These are phyloP conservation scores for Lasiosphaeria ovina DNA, from an alignment of 495 filamentous ascomycete species.

Conservation along the genomic window DNA sequence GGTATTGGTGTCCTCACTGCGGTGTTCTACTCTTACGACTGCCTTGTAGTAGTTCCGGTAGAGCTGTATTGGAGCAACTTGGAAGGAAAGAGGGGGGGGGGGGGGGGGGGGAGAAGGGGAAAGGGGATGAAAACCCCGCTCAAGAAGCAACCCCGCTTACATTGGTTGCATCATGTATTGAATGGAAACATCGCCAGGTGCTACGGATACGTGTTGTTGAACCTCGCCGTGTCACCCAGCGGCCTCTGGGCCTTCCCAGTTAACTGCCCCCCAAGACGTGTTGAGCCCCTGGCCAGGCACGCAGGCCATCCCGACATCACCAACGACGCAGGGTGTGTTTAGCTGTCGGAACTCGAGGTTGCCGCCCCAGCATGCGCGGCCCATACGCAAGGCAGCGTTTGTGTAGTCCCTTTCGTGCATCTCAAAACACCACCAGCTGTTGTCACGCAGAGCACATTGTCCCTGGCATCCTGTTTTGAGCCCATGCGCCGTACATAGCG, in stretches of 20 bases:
- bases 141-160: too few species aligned
- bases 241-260: slow-evolving; percentile 13
- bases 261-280: slow-evolving; percentile 9
- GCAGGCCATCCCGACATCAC: slow-evolving; percentile 17
- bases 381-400: slow-evolving; percentile 9
- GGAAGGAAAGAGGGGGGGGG: too few species aligned
- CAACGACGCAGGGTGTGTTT: slow-evolving; percentile 15
- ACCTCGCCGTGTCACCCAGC: too few species aligned
- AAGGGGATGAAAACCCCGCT: too few species aligned
- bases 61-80: too few species aligned
- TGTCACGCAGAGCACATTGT: slow-evolving; percentile 11
- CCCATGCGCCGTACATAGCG: slow-evolving; percentile 8
- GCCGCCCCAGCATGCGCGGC: slow-evolving; percentile 20
- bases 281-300: slow-evolving; percentile 9
- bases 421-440: slow-evolving; percentile 21
- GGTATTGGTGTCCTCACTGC: too few species aligned
- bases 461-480: slow-evolving; percentile 17
- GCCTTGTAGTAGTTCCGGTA: too few species aligned
- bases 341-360: slow-evolving; percentile 17
- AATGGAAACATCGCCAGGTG: too few species aligned
- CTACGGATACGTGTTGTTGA: too few species aligned
- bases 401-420: slow-evolving; percentile 17
- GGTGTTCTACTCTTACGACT: too few species aligned
- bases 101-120: too few species aligned
- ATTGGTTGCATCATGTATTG: too few species aligned